These are phyloP conservation scores for Capronia epimyces DNA, from an alignment of 2,329 filamentous ascomycete species.

Conservation along the genomic window DNA sequence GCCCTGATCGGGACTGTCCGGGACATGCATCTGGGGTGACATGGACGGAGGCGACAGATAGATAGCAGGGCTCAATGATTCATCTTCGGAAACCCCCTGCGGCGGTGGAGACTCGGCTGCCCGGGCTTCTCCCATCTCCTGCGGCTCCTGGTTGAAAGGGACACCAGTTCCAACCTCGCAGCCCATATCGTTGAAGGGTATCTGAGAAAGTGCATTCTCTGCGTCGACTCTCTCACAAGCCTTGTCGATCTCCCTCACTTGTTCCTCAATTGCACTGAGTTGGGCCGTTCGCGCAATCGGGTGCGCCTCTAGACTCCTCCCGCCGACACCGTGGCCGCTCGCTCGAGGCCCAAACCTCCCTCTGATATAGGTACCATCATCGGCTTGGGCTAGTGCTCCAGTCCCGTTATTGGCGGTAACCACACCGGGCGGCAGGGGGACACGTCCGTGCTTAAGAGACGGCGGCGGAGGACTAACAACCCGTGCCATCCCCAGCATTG, in stretches of 20 bases:
- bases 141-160: background rate
- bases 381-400: slow-evolving; percentile 35
- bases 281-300: slow-evolving; percentile 15
- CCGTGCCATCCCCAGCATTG: slow-evolving; percentile 35
- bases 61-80: background rate
- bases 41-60: background rate
- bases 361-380: slow-evolving; percentile 39
- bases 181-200: background rate
- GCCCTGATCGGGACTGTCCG: background rate
- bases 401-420: slow-evolving; percentile 17
- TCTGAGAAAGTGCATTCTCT: background rate
- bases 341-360: slow-evolving; percentile 39
- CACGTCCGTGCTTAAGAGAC: slow-evolving; percentile 2
- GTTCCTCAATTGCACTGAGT: slow-evolving; percentile 9
- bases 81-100: background rate
- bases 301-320: slow-evolving; percentile 21
- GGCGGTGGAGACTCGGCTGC: background rate
- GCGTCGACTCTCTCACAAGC: slow-evolving; percentile 13
- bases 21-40: background rate
- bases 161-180: background rate
- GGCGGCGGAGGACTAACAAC: slow-evolving; percentile 22
- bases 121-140: background rate
- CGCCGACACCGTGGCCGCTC: slow-evolving; percentile 39
- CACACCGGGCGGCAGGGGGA: slow-evolving; percentile 20
- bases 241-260: slow-evolving; percentile 19